These are phyloP conservation scores for Phaseolus coccineus DNA, from an alignment of 331 rosid species.

Conservation along the genomic window DNA sequence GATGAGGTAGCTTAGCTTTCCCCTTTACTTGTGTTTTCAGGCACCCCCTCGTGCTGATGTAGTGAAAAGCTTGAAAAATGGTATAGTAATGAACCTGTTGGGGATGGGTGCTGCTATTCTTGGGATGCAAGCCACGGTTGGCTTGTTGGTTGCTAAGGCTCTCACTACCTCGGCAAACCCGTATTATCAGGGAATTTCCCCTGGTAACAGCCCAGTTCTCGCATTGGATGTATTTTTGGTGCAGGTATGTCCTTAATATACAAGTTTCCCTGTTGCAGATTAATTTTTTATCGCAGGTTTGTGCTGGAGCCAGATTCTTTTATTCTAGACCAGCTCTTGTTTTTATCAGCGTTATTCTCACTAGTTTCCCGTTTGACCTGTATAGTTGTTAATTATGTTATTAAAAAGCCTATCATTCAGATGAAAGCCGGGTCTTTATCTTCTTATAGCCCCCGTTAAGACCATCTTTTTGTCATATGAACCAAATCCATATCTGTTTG, in stretches of 20 bases:
- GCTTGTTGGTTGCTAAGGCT: slow-evolving; percentile 93
- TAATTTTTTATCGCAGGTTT: slow-evolving; percentile 2
- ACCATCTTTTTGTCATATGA: not conserved
- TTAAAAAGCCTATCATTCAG: not conserved
- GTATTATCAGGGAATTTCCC: slow-evolving; percentile 80
- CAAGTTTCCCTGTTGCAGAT: slow-evolving; percentile 10
- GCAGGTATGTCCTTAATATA: slow-evolving; percentile 65
- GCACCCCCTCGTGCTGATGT: slow-evolving; percentile 99
- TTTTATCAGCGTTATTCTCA: not conserved
- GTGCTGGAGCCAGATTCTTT: slow-evolving; percentile 9
- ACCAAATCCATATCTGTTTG: not conserved
- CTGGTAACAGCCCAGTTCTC: slow-evolving; percentile 92
- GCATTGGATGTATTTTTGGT: slow-evolving; percentile 96
- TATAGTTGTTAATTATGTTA: not conserved
- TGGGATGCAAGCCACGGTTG: slow-evolving; percentile 98
- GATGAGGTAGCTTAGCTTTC: not conserved
- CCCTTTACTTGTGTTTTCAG: slow-evolving; percentile 54
- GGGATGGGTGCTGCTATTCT: slow-evolving; percentile 97
- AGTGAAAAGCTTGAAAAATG: slow-evolving; percentile 81
- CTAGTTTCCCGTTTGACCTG: not conserved
- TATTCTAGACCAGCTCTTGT: not conserved
- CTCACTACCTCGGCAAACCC: slow-evolving; percentile 90
- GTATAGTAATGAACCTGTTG: slow-evolving; percentile 77
- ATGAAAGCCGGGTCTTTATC: slow-evolving; percentile 7
- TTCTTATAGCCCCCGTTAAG: not conserved